Percentiles rank a stretch among this genome's conserved stretches.
phyloP scores from a whole-genome alignment of 2,329 filamentous ascomycete genomes.

The Aspergillus sp. region DNA sequence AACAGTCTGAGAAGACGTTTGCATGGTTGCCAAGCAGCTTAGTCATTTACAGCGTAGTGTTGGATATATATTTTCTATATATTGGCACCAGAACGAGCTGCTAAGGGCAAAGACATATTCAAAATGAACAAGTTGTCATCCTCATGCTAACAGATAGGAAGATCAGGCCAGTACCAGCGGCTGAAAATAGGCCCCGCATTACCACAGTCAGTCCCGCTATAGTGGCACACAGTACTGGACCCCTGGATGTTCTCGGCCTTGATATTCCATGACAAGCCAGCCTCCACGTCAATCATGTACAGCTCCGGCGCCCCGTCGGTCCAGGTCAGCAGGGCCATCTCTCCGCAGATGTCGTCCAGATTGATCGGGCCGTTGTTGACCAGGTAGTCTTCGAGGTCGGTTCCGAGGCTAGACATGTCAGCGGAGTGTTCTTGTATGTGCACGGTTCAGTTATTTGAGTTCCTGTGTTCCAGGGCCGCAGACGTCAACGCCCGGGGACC shows the following conservation, averaged over 20 bases:
- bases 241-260: neutral
- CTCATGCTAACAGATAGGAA: neutral
- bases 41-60: too few species aligned
- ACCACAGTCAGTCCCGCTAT: neutral
- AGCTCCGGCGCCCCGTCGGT: neutral
- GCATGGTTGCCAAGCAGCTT: too few species aligned
- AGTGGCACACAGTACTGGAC: neutral
- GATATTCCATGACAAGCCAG: neutral
- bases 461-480: neutral
- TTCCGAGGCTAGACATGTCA: neutral
- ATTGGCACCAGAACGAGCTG: too few species aligned
- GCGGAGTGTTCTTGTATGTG: too few species aligned
- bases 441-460: neutral
- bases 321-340: neutral
- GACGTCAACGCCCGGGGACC: neutral
- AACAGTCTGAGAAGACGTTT: too few species aligned
- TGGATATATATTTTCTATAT: too few species aligned
- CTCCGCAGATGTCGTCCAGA: neutral
- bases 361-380: neutral
- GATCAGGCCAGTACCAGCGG: neutral
- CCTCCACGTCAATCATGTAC: neutral
- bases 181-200: neutral
- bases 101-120: too few species aligned
- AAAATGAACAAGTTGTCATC: too few species aligned
- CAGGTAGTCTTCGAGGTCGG: neutral